Percentiles rank a stretch among this genome's conserved stretches.
phyloP scores from a whole-genome alignment of 2,329 filamentous ascomycete genomes.

The Ophiocordyceps australis region DNA sequence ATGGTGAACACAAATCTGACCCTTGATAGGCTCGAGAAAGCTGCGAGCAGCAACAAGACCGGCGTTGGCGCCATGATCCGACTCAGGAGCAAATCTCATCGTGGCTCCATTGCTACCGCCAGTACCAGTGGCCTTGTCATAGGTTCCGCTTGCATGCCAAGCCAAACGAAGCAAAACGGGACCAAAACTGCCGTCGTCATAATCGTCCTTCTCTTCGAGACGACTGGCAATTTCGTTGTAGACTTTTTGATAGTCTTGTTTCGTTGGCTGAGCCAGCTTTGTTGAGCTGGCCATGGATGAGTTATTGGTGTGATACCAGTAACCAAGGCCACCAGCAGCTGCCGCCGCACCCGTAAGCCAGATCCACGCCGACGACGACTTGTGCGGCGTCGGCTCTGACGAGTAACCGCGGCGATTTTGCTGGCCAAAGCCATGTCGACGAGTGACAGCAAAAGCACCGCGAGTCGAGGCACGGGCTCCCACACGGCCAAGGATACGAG shows the following conservation, averaged over 20 bases:
- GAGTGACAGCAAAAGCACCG: conserved; percentile 37
- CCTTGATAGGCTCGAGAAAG: conserved; percentile 85
- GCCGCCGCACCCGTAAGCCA: conserved; percentile 41
- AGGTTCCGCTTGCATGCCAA: conserved; percentile 91
- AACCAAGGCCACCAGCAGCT: conserved; percentile 45
- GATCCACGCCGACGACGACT: conserved; percentile 28
- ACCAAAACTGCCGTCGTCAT: conserved; percentile 92
- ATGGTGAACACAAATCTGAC: conserved; percentile 23
- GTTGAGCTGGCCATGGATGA: conserved; percentile 24
- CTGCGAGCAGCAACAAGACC: conserved; percentile 73
- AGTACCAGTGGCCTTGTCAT: conserved; percentile 70
- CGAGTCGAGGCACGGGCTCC: conserved; percentile 39
- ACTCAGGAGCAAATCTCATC: conserved; percentile 87
- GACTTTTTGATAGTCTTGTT: conserved; percentile 86
- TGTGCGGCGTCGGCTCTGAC: conserved; percentile 41
- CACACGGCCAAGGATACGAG: conserved; percentile 36
- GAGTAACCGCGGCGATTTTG: conserved; percentile 66
- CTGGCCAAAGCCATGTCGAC: conserved; percentile 54
- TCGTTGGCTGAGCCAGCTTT: conserved; percentile 52
- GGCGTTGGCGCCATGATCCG: conserved; percentile 83
- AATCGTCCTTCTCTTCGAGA: conserved; percentile 80
- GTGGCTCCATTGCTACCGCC: conserved; percentile 93
- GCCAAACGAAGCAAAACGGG: conserved; percentile 80
- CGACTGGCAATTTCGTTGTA: conserved; percentile 71
- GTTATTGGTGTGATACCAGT: conserved; percentile 42